Conservation (phyloP, 2,329 filamentous ascomycete genomes). For the Trichophyton simii region DNA sequence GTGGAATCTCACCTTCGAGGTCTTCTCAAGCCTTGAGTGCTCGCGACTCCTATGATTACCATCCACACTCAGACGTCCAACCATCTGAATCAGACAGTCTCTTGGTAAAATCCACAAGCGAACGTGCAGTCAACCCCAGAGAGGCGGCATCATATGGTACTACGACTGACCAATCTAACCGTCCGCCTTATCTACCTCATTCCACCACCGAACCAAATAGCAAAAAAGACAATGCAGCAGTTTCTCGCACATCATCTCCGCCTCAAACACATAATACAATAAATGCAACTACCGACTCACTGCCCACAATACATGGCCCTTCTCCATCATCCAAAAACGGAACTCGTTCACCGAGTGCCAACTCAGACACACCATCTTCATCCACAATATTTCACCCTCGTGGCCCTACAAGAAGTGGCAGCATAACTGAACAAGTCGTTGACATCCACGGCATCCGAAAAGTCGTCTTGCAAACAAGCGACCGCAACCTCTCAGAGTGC, state of each 20-base stretch:
- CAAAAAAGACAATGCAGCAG: neutral
- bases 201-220: neutral
- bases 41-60: conserved; percentile 19
- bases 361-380: conserved; percentile 8
- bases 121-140: conserved; percentile 28
- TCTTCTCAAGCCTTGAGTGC: neutral
- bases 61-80: conserved; percentile 8
- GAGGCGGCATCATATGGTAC: conserved; percentile 41
- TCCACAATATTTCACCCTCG: conserved; percentile 14
- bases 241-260: neutral
- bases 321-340: neutral
- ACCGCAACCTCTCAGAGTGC: conserved; percentile 29
- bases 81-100: conserved; percentile 25
- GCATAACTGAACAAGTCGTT: conserved; percentile 66
- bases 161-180: conserved; percentile 17
- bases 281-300: neutral
- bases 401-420: conserved; percentile 53
- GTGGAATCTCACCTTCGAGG: conserved; percentile 22
- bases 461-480: conserved; percentile 58
- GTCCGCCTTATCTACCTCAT: conserved; percentile 8
- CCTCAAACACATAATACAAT: neutral
- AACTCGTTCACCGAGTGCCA: neutral
- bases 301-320: neutral
- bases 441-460: conserved; percentile 64
- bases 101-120: conserved; percentile 19